A percentile compares a stretch with the other conserved stretches of the same genome.
Evolutionary conservation across 345 rosid species (phyloP).

Genomic region (Psidium friedrichsthalianum): DNA sequence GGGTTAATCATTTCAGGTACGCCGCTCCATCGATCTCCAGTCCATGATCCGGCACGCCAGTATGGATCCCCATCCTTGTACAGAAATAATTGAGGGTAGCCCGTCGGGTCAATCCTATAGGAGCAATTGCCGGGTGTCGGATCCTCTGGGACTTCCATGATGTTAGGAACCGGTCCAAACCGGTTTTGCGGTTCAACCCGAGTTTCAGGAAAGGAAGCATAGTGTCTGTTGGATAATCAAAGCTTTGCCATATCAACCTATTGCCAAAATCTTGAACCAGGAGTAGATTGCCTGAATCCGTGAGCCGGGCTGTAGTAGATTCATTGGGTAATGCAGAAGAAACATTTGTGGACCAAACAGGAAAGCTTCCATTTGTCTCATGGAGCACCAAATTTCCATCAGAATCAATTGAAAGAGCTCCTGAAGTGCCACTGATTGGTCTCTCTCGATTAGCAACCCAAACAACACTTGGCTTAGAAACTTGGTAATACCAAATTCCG

Average conservation of each 20-base stretch:
- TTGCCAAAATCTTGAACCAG: not conserved
- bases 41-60: slow-evolving; percentile 65
- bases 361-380: not conserved
- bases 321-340: not conserved
- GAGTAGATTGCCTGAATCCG: slow-evolving; percentile 18
- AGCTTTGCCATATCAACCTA: slow-evolving; percentile 16
- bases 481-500: slow-evolving; percentile 10
- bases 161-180: not conserved
- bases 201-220: slow-evolving; percentile 1
- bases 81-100: slow-evolving; percentile 8
- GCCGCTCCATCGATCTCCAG: slow-evolving; percentile 53
- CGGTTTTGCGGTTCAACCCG: slow-evolving; percentile 7
- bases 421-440: slow-evolving; percentile 6
- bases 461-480: slow-evolving; percentile 3
- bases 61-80: slow-evolving; percentile 14
- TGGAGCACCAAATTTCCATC: slow-evolving; percentile 8
- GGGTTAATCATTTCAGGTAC: slow-evolving; percentile 35
- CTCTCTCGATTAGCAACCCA: slow-evolving; percentile 18
- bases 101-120: not conserved
- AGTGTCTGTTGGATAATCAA: slow-evolving; percentile 18
- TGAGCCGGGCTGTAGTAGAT: slow-evolving; percentile 3
- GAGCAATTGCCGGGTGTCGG: slow-evolving; percentile 6
- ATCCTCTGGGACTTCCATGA: slow-evolving; percentile 17
- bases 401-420: not conserved
- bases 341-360: slow-evolving; percentile 10